Conservation (phyloP, 2,329 filamentous ascomycete species). For the Amylocarpus encephaloides region DNA sequence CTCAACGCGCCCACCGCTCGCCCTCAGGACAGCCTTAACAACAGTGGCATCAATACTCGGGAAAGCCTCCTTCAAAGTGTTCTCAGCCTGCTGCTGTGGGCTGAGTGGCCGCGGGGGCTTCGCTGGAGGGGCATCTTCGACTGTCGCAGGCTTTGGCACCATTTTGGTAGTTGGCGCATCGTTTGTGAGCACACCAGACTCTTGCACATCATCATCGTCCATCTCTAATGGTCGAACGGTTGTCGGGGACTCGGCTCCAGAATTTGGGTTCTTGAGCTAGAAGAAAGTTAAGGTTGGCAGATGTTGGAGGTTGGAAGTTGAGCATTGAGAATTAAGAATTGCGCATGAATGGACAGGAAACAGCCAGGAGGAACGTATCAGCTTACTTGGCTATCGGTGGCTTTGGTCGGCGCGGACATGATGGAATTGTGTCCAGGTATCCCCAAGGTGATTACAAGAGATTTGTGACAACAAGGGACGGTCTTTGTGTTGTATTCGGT, state of each 20-base stretch:
- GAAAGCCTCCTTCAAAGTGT: constrained; percentile 89
- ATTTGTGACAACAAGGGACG: neutral
- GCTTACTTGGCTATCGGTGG: constrained; percentile 37
- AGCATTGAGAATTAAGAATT: neutral
- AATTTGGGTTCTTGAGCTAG: constrained; percentile 24
- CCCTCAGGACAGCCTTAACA: constrained; percentile 79
- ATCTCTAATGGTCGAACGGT: constrained; percentile 59
- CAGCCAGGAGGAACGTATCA: constrained; percentile 22
- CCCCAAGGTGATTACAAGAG: neutral
- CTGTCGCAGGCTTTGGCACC: constrained; percentile 36
- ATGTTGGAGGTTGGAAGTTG: neutral
- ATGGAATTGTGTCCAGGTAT: neutral
- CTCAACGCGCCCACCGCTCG: constrained; percentile 82
- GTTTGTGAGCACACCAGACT: constrained; percentile 45
- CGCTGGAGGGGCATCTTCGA: constrained; percentile 51
- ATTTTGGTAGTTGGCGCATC: constrained; percentile 36
- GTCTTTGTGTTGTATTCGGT: neutral
- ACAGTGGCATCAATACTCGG: constrained; percentile 73
- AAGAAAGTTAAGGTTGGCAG: constrained; percentile 9
- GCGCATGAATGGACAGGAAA: constrained; percentile 9
- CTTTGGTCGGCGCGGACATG: constrained; percentile 22
- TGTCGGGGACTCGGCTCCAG: constrained; percentile 56
- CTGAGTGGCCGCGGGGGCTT: constrained; percentile 82
- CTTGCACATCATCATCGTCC: constrained; percentile 65
- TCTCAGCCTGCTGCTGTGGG: constrained; percentile 77